Evolutionary conservation across 108 stramenopile species (phyloP).

Genomic region (Aurantiochytrium sp.): DNA sequence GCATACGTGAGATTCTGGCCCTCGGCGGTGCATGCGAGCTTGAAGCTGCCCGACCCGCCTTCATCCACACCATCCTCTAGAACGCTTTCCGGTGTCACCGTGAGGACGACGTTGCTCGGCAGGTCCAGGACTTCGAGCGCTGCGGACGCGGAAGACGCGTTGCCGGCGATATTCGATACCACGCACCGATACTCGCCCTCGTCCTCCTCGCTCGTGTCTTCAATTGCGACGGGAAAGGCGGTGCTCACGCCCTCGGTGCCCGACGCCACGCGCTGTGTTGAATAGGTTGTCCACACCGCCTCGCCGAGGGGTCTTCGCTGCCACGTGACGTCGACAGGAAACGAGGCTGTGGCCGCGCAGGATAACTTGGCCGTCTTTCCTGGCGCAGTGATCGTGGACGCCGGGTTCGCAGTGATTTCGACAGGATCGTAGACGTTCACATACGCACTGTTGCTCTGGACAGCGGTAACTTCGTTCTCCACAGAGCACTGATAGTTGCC

Average conservation of each 20-base stretch:
- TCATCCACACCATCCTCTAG: neutral
- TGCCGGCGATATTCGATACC: neutral
- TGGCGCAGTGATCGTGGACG: neutral
- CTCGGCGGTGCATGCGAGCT: neutral
- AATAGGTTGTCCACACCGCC: neutral
- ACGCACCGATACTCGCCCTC: neutral
- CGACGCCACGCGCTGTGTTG: neutral
- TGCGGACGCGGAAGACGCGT: neutral
- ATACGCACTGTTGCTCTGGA: neutral
- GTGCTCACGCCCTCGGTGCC: neutral
- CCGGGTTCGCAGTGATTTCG: neutral
- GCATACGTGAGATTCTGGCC: neutral
- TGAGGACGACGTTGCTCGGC: neutral
- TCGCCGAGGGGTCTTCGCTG: neutral
- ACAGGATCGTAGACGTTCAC: slow-evolving; percentile 3
- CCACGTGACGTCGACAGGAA: neutral
- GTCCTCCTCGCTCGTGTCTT: neutral
- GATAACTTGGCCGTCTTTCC: neutral
- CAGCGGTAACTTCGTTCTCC: neutral
- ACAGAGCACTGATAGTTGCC: slow-evolving; percentile 9
- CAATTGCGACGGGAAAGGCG: neutral
- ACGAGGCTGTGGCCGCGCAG: neutral
- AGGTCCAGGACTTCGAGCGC: neutral
- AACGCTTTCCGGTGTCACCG: neutral
- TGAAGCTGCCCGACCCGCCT: neutral